A percentile compares a stretch with the other conserved stretches of the same genome.
phyloP scores from a whole-genome alignment of 805 yeast species.

The Tetrapisispora taiwanensis region DNA sequence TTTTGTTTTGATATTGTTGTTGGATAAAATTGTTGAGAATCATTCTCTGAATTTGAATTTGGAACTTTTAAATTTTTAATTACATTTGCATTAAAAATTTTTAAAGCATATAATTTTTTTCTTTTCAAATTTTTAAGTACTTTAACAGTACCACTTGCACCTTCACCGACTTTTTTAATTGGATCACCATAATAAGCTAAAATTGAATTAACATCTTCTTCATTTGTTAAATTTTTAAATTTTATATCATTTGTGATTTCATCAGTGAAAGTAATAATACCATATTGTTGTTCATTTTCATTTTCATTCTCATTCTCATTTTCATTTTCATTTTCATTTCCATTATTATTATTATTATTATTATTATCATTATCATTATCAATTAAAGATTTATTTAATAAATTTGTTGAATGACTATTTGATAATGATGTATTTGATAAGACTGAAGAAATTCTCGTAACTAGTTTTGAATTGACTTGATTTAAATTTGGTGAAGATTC shows the following conservation, averaged over 20 bases:
- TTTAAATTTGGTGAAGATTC: neutral
- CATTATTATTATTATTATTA: too few species aligned
- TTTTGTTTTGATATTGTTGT: constrained; percentile 32
- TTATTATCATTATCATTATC: too few species aligned
- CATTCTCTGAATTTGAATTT: neutral
- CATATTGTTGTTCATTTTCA: neutral
- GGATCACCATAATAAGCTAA: constrained; percentile 62
- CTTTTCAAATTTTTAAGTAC: constrained; percentile 56
- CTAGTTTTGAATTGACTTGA: neutral
- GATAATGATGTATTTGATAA: neutral
- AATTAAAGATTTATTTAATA: too few species aligned
- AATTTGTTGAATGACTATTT: neutral
- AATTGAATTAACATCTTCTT: constrained; percentile 32
- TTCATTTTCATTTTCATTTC: neutral
- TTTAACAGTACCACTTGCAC: constrained; percentile 92
- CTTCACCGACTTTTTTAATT: constrained; percentile 73
- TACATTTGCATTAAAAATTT: constrained; percentile 43
- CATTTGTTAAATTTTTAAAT: constrained; percentile 30
- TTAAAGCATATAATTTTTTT: constrained; percentile 65
- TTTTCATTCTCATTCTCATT: neutral
- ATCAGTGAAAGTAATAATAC: neutral
- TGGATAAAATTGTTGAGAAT: neutral
- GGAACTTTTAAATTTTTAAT: too few species aligned
- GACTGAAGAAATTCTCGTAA: neutral
- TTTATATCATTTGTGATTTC: constrained; percentile 4